Evolutionary conservation across 805 yeast species (phyloP), one percentile per base, ranked within the genome.

Genomic region (Blastobotrys robertii): DNA sequence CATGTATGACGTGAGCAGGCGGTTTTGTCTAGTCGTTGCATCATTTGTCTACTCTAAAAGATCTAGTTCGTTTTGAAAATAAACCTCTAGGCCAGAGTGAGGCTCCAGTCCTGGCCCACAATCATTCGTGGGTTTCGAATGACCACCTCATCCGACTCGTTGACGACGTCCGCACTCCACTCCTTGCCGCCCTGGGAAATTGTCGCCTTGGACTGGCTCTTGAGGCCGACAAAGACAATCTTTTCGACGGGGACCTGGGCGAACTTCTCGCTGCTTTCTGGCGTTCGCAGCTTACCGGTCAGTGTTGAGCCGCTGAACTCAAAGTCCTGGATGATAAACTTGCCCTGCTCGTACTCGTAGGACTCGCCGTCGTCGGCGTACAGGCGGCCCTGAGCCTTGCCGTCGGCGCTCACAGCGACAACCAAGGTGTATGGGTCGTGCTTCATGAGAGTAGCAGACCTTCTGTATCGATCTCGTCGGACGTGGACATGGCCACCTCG

Each of bases 351-450:
- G 56, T 77, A 77, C 36, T 67, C 73, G 51, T 72, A 84, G 0
- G 88, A 69, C 51, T 79, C 83, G 11, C 94, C 95, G 60, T 88
- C 97, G 59, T 88, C 97, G 31, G 82, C 61, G 58, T 87, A 88
- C 29, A 88, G 58, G 12, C 64, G 59, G 1, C 84, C 83, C 0
- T 60, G 59, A 0, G 88, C 86, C 5, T 53, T 49, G 1, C 78
- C 79, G 2, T 63, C 52, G 10, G n/a, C 19, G 40, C 52, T 58
- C 8, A 79, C 68, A 0, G 84, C 84, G 35, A 88, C 63, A 2
- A 80, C 69, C 31, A 88, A 54, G 0, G 94, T 82, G 58, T 78
- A 85, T 3, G 97, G 95, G 58, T 88, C 97, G 49, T 70, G 64
- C 19, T 58, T 65, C 90, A 83, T 84, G 48, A 84, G 64, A 52